These are phyloP conservation scores for Chlorella sp. DNA, from an alignment of 139 green algal genomes.

Conservation along the genomic window DNA sequence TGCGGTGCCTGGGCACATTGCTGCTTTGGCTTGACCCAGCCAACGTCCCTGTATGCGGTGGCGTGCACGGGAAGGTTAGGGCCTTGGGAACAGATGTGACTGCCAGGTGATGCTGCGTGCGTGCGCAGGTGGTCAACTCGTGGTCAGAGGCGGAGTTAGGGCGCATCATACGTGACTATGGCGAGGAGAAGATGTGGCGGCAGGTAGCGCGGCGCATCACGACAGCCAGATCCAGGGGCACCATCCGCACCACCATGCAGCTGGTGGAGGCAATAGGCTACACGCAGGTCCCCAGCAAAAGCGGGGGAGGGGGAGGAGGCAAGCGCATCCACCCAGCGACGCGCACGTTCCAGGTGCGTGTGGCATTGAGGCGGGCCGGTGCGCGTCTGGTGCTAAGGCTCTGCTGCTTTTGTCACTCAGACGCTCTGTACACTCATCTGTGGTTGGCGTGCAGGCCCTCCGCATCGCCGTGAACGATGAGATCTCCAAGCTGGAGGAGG, in stretches of 20 bases:
- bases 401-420: constrained; percentile 13
- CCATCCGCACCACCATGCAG: constrained; percentile 70
- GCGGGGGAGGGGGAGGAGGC: constrained; percentile 15
- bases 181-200: constrained; percentile 85
- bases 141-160: constrained; percentile 80
- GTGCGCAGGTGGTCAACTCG: constrained; percentile 70
- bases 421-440: background rate
- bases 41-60: no score
- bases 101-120: background rate
- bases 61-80: no score
- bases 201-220: constrained; percentile 56
- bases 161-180: constrained; percentile 81
- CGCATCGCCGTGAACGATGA: constrained; percentile 97
- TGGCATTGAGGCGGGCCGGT: background rate
- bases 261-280: constrained; percentile 55
- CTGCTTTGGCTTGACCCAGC: no score
- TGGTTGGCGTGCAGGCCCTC: constrained; percentile 60
- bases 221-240: constrained; percentile 39
- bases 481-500: constrained; percentile 56
- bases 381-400: background rate
- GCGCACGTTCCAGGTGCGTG: constrained; percentile 71
- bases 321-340: constrained; percentile 87
- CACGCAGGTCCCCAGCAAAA: constrained; percentile 13
- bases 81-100: background rate
- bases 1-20: no score